These are phyloP conservation scores for Tetragonia tetragonoides DNA, from an alignment of 148 eudicot species.

Conservation along the genomic window DNA sequence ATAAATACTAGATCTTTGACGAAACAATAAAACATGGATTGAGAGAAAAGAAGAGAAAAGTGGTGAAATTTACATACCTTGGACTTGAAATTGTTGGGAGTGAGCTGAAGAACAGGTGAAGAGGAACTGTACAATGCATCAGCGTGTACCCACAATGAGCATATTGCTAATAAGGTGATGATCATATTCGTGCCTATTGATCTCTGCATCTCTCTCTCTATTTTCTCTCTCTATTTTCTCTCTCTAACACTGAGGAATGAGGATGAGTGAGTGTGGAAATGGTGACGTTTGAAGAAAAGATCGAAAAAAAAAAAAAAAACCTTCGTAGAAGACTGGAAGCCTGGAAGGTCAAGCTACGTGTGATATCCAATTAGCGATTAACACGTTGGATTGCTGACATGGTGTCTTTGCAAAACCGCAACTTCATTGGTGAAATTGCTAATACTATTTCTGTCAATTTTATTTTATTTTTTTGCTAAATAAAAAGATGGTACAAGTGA, in stretches of 20 bases:
- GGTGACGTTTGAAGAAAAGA: neutral
- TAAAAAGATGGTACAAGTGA: too few species aligned
- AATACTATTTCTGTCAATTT: too few species aligned
- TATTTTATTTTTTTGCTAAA: too few species aligned
- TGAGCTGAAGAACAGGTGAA: constrained; percentile 84
- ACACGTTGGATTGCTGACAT: constrained; percentile 30
- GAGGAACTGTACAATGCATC: constrained; percentile 72
- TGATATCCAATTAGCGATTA: constrained; percentile 30
- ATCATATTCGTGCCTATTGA: constrained; percentile 11
- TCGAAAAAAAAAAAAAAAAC: constrained; percentile 13
- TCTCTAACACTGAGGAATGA: neutral
- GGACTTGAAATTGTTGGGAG: constrained; percentile 78
- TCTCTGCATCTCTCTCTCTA: constrained; percentile 27
- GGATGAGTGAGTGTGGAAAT: neutral
- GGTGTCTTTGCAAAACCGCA: neutral
- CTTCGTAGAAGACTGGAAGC: neutral
- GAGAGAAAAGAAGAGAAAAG: neutral
- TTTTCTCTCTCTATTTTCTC: constrained; percentile 4
- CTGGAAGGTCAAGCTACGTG: constrained; percentile 33
- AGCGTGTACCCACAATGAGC: constrained; percentile 27
- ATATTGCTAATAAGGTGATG: constrained; percentile 5
- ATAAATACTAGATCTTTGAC: neutral
- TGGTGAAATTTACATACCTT: constrained; percentile 39
- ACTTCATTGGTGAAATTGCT: too few species aligned
- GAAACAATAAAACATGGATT: neutral